These are phyloP conservation scores for Exidia glandulosa DNA, from an alignment of 768 basidiomycete species.

Conservation along the genomic window DNA sequence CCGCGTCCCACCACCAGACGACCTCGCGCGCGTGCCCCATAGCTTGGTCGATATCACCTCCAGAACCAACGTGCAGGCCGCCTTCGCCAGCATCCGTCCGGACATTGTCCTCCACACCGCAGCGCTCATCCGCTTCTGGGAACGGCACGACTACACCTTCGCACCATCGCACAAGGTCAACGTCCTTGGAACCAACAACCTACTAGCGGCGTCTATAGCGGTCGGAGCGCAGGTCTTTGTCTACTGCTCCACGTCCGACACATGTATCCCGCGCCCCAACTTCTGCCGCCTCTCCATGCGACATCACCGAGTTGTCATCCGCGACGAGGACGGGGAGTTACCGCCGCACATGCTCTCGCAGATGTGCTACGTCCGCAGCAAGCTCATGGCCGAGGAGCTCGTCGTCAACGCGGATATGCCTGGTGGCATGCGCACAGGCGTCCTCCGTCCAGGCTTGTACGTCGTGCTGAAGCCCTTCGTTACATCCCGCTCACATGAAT, in stretches of 20 bases:
- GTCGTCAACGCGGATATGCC: neutral
- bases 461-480: neutral
- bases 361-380: neutral
- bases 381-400: neutral
- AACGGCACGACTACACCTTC: conserved; percentile 12
- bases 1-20: conserved; percentile 16
- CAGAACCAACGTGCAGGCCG: conserved; percentile 16
- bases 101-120: conserved; percentile 15
- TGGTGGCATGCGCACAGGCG: conserved; percentile 4
- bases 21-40: conserved; percentile 12
- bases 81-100: conserved; percentile 12
- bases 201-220: neutral
- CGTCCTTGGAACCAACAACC: neutral
- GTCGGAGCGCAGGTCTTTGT: neutral
- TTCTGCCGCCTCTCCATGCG: conserved; percentile 20
- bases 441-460: conserved; percentile 24
- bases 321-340: neutral
- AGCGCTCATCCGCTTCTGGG: conserved; percentile 15
- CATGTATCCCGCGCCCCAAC: neutral
- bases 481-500: neutral
- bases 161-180: conserved; percentile 5
- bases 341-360: neutral
- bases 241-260: neutral
- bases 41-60: conserved; percentile 22
- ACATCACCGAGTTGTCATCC: neutral